Conservation (phyloP, 805 yeast species). For the Pichia heedii region DNA sequence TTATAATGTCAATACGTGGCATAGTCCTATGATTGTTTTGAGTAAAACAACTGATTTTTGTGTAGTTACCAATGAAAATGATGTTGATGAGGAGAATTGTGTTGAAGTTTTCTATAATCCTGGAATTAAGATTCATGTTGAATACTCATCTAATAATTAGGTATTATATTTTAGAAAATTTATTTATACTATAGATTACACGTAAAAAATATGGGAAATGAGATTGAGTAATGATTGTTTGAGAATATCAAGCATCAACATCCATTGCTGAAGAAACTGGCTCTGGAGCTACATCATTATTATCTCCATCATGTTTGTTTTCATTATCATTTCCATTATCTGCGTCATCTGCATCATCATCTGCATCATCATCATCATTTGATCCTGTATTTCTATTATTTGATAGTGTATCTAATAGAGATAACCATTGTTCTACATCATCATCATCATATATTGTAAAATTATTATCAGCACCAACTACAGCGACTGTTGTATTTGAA, state of each 20-base stretch:
- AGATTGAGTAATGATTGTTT: neutral
- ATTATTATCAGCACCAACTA: conserved; percentile 70
- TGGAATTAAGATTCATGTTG: conserved; percentile 35
- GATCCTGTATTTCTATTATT: conserved; percentile 43
- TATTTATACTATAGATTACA: neutral
- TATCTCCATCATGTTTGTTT: conserved; percentile 26
- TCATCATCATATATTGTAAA: conserved; percentile 83
- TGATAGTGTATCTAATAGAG: conserved; percentile 57
- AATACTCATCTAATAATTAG: neutral
- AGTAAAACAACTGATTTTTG: conserved; percentile 67
- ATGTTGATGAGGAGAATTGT: conserved; percentile 69
- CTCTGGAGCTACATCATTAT: conserved; percentile 15
- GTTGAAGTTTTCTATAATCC: conserved; percentile 69
- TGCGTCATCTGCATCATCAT: conserved; percentile 18
- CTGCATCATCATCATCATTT: conserved; percentile 24
- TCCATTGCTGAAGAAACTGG: conserved; percentile 7
- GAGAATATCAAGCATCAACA: conserved; percentile 1
- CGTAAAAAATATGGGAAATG: neutral
- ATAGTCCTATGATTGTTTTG: conserved; percentile 90
- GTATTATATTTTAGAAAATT: neutral
- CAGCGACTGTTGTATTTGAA: conserved; percentile 82
- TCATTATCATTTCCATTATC: too few relatives aligned
- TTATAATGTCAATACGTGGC: conserved; percentile 84
- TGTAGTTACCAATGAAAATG: conserved; percentile 82
- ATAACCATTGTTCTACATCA: conserved; percentile 75